Evolutionary conservation across 2,329 filamentous ascomycete genomes (phyloP), one percentile per base, ranked within the genome.

Genomic region (Diaporthe ampelina): DNA sequence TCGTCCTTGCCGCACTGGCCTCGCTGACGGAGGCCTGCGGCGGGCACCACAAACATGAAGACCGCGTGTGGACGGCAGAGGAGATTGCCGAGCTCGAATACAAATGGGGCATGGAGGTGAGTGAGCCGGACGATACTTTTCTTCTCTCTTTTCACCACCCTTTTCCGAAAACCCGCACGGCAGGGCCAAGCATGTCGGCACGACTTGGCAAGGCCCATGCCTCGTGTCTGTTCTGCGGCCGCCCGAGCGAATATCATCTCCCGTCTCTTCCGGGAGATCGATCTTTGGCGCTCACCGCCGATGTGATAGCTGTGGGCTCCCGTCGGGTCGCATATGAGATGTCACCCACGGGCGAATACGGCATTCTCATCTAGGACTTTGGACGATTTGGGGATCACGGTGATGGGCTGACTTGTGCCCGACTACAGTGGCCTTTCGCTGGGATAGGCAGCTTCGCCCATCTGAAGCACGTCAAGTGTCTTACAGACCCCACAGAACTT

Each of bases 391-490:
- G n/a, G 24, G 8, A 17, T 6, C 40, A 43, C 43, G 57, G 29
- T 32, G n/a, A 52, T 54, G 69, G 24, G 57, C 57, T 72, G 37
- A 63, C 65, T 40, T 43, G 57, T 45, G 70, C 59, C 37, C 43
- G 50, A 50, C 26, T 45, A 21, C 58, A 88, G 86, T 88, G 90
- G 90, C 87, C 87, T 1, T 97, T 94, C 81, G 88, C 89, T 37
- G 94, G 94, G 74, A 94, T 97, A 76, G 91, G 91, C 70, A 91
- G 91, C 48, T 95, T 94, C 82, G 93, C 92, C 52, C 93, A 94
- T 79, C 86, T 94, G 40, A 87, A 90, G 78, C 87, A 94, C 77
- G 87, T 90, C 76, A 93, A 92, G 80, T 95, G 93, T 78, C 86
- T 95, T 48, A 90, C 91, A n/a, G 88, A 88, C 61, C 92, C 92